phyloP scores from a whole-genome alignment of 1,139 yeast genomes.

The Candida tropicalis region DNA sequence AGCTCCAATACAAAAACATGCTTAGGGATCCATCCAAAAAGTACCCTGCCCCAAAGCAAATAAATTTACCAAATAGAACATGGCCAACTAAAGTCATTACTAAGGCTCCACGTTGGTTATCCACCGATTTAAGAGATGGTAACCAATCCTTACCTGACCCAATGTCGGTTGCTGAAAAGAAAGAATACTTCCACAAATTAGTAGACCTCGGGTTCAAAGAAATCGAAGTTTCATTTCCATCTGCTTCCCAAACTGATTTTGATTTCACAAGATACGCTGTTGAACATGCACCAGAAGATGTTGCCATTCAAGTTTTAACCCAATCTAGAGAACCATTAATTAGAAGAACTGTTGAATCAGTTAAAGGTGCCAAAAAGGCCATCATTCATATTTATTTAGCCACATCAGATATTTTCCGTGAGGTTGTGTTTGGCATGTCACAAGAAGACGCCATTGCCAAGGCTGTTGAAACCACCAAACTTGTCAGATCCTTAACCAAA shows the following conservation, averaged over 20 bases:
- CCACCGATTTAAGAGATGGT: conserved; percentile 95
- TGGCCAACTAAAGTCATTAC: conserved; percentile 84
- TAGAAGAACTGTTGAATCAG: conserved; percentile 83
- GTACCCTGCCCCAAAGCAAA: conserved; percentile 68
- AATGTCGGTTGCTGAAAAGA: conserved; percentile 88
- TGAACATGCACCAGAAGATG: conserved; percentile 91
- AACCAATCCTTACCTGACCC: conserved; percentile 98
- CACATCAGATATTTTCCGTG: conserved; percentile 87
- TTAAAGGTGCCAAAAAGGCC: conserved; percentile 88
- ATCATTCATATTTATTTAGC: conserved; percentile 91
- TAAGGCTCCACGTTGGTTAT: conserved; percentile 93
- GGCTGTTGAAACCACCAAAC: conserved; percentile 81
- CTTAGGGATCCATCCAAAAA: conserved; percentile 75
- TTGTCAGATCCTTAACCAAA: conserved; percentile 82
- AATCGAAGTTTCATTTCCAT: conserved; percentile 95
- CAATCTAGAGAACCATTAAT: conserved; percentile 93
- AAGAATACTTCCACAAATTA: conserved; percentile 81
- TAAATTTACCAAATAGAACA: conserved; percentile 71
- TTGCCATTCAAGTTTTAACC: conserved; percentile 85
- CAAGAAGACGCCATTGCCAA: conserved; percentile 75
- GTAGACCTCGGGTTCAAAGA: conserved; percentile 94
- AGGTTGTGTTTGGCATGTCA: conserved; percentile 85
- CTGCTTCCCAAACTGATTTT: conserved; percentile 94
- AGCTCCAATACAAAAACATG: conserved; percentile 31
- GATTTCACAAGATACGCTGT: conserved; percentile 94